These are phyloP conservation scores for Andrographis paniculata DNA, from an alignment of 305 asterid genomes.

Conservation along the genomic window DNA sequence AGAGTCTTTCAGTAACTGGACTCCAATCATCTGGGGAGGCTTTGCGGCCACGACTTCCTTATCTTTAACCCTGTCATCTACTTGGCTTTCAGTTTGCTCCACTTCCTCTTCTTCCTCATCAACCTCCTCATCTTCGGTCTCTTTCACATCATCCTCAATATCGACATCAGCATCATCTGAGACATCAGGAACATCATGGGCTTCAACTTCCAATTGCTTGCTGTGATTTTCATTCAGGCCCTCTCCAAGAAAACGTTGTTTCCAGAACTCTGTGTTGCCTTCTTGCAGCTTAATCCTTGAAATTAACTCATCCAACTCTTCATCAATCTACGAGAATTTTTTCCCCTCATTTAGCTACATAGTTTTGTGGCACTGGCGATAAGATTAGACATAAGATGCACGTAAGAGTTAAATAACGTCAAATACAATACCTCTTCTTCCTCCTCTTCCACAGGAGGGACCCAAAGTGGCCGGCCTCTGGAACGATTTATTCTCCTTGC, in stretches of 20 bases:
- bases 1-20: slow-evolving; percentile 78
- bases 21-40: slow-evolving; percentile 98
- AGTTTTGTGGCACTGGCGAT: slow-evolving; percentile 3
- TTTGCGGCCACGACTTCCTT: slow-evolving; percentile 74
- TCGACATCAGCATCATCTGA: slow-evolving; percentile 59
- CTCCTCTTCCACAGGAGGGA: slow-evolving; percentile 95
- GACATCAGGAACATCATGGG: slow-evolving; percentile 43
- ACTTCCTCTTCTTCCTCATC: slow-evolving; percentile 65
- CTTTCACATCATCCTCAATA: slow-evolving; percentile 38
- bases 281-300: slow-evolving; percentile 87
- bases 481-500: slow-evolving; percentile 99
- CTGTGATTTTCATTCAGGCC: slow-evolving; percentile 54
- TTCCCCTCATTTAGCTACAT: slow-evolving; percentile 8
- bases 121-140: slow-evolving; percentile 50
- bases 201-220: slow-evolving; percentile 46
- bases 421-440: slow-evolving; percentile 75
- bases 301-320: slow-evolving; percentile 83
- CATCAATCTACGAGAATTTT: slow-evolving; percentile 55
- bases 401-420: slow-evolving; percentile 9
- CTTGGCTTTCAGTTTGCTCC: slow-evolving; percentile 76
- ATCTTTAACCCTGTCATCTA: slow-evolving; percentile 62
- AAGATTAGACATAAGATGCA: no score
- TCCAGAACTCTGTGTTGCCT: slow-evolving; percentile 98
- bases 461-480: slow-evolving; percentile 98
- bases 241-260: slow-evolving; percentile 93